Evolutionary conservation across 441 rosid genomes (phyloP), one percentile per base, ranked within the genome.

Genomic region (Capsella rubella): DNA sequence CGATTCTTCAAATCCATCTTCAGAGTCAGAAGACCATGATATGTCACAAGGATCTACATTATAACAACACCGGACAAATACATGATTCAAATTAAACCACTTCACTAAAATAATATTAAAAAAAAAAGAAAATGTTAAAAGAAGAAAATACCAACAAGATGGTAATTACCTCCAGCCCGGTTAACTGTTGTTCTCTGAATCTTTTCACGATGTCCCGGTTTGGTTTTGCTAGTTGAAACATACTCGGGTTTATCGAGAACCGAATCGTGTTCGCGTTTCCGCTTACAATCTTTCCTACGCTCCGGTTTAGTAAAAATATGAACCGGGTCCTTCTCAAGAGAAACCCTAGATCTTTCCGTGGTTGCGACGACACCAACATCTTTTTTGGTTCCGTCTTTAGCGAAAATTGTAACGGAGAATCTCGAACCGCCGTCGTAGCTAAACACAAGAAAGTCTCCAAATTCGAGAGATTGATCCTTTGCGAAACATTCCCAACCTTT

Each of bases 391-490:
- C 80, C 80, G 27, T 76, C 75, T 27, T 56, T 64, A 49, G 61
- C 71, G 54, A 14, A 76, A 49, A 76, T 31, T 11, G 46, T 31
- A 27, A 76, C 75, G 50, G 59, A 52, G 1, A 76, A 70, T 31
- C 61, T 76, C 3, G 35, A 47, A 65, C 10, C 56, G n/a, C 75
- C 75, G 27, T 70, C 67, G 75, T 55, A 76, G 3, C 60, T 8
- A 21, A 76, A 70, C 54, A 70, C 29, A 0, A 76, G 67, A 47
- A 76, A 76, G 31, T 76, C 79, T 39, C 79, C 80, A 11, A 70
- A 76, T 6, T 64, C 67, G n/a, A 76, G 76, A 31, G 80, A 70
- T 3, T 64, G 76, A 70, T 40, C 76, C 0, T 49, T 9, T 10
- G 40, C 72, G 46, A 76, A 64, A 31, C 7, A 5, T 2, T 25